Evolutionary conservation across 352 stramenopile species (phyloP).

Genomic region (Phytophthora capsici): DNA sequence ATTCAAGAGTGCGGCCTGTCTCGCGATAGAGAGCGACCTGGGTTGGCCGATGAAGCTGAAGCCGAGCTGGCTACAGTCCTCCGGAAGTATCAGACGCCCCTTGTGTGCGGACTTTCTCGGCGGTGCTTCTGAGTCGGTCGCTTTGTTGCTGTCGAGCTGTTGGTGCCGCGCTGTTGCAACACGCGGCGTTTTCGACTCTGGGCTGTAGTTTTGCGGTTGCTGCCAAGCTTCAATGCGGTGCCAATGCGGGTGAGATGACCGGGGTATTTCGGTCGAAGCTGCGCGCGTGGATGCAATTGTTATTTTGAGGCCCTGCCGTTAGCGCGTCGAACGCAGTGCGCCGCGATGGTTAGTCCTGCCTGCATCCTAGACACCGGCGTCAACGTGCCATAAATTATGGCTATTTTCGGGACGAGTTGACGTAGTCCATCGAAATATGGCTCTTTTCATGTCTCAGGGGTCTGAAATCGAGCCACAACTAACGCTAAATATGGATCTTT

Average conservation of each 20-base stretch:
- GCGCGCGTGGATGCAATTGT: slow-evolving; percentile 15
- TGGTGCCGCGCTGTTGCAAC: slow-evolving; percentile 26
- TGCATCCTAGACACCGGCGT: no score
- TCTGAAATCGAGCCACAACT: no score
- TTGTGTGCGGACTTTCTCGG: slow-evolving; percentile 32
- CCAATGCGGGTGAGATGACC: slow-evolving; percentile 24
- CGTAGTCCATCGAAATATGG: no score
- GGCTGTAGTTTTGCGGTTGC: slow-evolving; percentile 22
- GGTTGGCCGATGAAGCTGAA: slow-evolving; percentile 7
- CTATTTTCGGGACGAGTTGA: no score
- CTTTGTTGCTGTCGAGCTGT: slow-evolving; percentile 8
- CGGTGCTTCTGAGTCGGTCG: background rate
- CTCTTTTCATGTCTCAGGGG: no score
- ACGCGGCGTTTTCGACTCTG: slow-evolving; percentile 37
- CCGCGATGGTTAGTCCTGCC: slow-evolving; percentile 21
- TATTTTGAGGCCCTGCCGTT: slow-evolving; percentile 49
- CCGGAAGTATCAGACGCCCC: slow-evolving; percentile 24
- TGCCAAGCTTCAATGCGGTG: slow-evolving; percentile 12
- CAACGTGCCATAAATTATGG: no score
- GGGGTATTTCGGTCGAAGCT: slow-evolving; percentile 41
- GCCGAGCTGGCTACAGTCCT: slow-evolving; percentile 22
- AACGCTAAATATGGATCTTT: no score
- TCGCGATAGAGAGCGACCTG: slow-evolving; percentile 12
- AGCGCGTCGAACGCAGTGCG: slow-evolving; percentile 11
- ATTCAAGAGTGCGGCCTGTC: slow-evolving; percentile 36